Evolutionary conservation across 352 stramenopile genomes (phyloP).

Genomic region (Plasmopara muralis): DNA sequence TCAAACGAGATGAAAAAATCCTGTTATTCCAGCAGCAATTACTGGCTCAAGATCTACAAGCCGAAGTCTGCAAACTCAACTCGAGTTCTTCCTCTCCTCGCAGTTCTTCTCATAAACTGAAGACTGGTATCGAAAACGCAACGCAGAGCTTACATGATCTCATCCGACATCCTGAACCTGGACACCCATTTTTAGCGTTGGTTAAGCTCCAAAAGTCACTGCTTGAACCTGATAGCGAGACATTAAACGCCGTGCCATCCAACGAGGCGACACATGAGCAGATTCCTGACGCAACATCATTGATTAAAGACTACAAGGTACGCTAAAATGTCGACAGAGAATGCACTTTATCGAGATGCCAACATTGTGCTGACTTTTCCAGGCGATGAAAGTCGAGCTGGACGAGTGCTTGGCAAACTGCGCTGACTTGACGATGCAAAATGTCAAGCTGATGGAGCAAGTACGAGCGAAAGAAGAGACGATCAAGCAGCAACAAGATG

Average conservation of each 20-base stretch:
- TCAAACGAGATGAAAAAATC: slow-evolving; percentile 21
- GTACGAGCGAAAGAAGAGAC: slow-evolving; percentile 21
- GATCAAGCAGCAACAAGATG: slow-evolving; percentile 19
- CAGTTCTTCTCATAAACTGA: neutral
- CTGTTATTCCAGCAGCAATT: slow-evolving; percentile 15
- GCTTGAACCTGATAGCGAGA: slow-evolving; percentile 1
- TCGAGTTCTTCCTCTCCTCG: neutral
- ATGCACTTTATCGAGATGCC: neutral
- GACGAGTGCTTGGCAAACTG: slow-evolving; percentile 21
- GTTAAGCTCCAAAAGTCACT: slow-evolving; percentile 8
- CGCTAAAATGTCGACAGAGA: neutral
- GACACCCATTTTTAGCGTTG: slow-evolving; percentile 13
- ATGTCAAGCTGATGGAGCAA: slow-evolving; percentile 21
- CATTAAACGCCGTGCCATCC: slow-evolving; percentile 8
- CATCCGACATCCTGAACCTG: neutral
- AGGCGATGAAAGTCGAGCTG: slow-evolving; percentile 8
- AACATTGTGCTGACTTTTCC: neutral
- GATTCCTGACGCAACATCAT: neutral
- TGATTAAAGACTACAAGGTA: slow-evolving; percentile 15
- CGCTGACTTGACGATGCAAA: slow-evolving; percentile 23
- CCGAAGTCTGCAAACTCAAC: neutral
- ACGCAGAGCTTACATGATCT: neutral
- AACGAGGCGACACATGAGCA: slow-evolving; percentile 2
- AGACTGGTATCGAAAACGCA: neutral
- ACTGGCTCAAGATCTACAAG: neutral